Conservation (phyloP, 106 monocot species). For the Alisma plantagoaquatica region DNA sequence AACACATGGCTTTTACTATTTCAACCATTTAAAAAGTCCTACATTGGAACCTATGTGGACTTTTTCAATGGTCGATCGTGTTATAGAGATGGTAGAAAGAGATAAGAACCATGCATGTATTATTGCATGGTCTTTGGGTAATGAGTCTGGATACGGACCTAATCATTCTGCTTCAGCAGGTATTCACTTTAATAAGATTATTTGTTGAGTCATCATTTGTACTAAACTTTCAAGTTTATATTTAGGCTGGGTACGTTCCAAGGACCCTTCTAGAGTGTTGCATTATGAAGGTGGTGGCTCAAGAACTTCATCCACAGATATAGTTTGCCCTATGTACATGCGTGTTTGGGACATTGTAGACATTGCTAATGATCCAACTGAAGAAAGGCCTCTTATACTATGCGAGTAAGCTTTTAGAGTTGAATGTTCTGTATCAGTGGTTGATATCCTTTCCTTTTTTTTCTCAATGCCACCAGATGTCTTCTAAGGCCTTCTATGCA, state of each 20-base stretch:
- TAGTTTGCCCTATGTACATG: constrained; percentile 99
- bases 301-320: constrained; percentile 93
- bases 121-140: constrained; percentile 93
- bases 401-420: constrained; percentile 75
- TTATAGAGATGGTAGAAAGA: constrained; percentile 90
- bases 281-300: constrained; percentile 99
- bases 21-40: constrained; percentile 70
- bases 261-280: constrained; percentile 67
- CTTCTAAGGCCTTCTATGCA: background rate
- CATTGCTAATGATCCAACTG: constrained; percentile 75
- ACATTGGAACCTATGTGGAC: constrained; percentile 80
- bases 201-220: background rate
- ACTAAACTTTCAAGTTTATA: background rate
- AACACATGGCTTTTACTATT: constrained; percentile 82
- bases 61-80: constrained; percentile 82
- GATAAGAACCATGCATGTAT: constrained; percentile 98
- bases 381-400: constrained; percentile 81
- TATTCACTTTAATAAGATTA: constrained; percentile 17
- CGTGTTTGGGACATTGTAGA: constrained; percentile 91
- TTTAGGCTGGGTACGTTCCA: constrained; percentile 86
- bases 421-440: too few species aligned
- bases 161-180: constrained; percentile 96
- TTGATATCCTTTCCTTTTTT: background rate
- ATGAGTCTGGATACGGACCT: constrained; percentile 92
- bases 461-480: background rate